Percentiles rank a stretch among this genome's conserved stretches.
These are phyloP conservation scores for Cordyceps fumosorosea DNA, from an alignment of 2,329 filamentous ascomycete genomes.

Conservation along the genomic window DNA sequence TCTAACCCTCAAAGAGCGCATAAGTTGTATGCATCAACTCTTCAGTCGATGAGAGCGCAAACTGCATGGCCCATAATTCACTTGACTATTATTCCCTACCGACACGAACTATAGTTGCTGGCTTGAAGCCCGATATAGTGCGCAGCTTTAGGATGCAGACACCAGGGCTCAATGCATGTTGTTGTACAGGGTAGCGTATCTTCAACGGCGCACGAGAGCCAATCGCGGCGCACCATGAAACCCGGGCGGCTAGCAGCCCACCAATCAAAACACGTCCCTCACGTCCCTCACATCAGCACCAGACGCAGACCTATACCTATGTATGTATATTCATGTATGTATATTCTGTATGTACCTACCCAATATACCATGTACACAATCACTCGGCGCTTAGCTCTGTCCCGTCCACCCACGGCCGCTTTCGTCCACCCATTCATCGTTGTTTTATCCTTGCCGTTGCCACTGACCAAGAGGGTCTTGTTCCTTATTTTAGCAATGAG, in stretches of 20 bases:
- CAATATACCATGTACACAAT: too few relatives aligned
- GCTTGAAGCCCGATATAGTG: too few relatives aligned
- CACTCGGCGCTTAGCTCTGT: constrained; percentile 1
- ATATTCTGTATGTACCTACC: too few relatives aligned
- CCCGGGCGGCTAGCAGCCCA: constrained; percentile 5
- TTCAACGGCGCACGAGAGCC: not conserved
- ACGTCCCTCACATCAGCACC: not conserved
- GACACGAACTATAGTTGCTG: too few relatives aligned
- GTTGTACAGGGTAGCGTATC: not conserved
- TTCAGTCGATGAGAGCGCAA: too few relatives aligned
- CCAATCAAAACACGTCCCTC: not conserved
- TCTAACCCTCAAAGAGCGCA: too few relatives aligned
- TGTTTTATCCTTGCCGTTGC: not conserved
- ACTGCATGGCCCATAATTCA: too few relatives aligned
- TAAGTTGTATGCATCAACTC: too few relatives aligned
- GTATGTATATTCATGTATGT: too few relatives aligned
- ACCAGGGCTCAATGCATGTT: not conserved
- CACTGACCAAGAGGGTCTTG: not conserved
- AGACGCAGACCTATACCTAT: not conserved
- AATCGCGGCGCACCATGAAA: not conserved
- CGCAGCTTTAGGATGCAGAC: too few relatives aligned
- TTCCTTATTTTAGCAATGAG: constrained; percentile 5
- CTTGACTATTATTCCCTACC: too few relatives aligned
- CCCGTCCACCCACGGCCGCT: not conserved
- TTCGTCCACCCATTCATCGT: constrained; percentile 4